Base-by-base conservation (phyloP, 352 stramenopile genomes). In the Phytopythium aichiense region DNA sequence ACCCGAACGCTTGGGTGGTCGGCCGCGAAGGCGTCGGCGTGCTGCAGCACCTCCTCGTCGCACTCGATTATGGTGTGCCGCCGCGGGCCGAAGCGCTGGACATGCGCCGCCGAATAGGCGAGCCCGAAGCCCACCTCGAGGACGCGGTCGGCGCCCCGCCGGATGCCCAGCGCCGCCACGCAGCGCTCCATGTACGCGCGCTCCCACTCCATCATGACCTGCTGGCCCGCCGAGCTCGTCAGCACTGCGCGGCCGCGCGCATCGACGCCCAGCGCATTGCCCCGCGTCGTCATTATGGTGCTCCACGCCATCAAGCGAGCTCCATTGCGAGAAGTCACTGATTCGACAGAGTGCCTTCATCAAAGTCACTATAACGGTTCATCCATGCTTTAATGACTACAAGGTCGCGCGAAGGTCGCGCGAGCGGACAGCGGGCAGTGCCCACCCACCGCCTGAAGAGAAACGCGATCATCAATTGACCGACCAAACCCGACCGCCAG, bases 161-260 rank as follows among this genome's bases (percentile, higher is more conserved):
- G 56, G 56, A 95, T 81, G 38, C 31, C 33, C 46, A 96, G 65
- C 20, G 77, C 81, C 16, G 89, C 79, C 43, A 89, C 87, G 22
- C 85, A 91, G 43, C 53, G 37, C 51, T 84, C 68, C 88, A 96
- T 95, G 74, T 95, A 96, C 23, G 74, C 33, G 51, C 67, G 70
- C 64, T 96, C 88, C 88, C 88, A 96, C 56, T 83, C 73, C 88
- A 96, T 96, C 87, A 96, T 96, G 20, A 96, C 87, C 67, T 93
- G 84, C 71, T 93, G 80, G 5, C 81, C 74, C 23, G 57, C 64
- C n/a, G 81, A 89, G 73, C 81, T 93, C 71, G 73, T 78, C 37
- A 93, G 69, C 37, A 88, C 66, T 31, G 72, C 65, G 12, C 77
- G 35, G 2, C 77, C 79, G 30, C 74, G 33, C 46, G 60, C 76